These are phyloP conservation scores for Epichloe sp. DNA, from an alignment of 2,329 filamentous ascomycete species.

Conservation along the genomic window DNA sequence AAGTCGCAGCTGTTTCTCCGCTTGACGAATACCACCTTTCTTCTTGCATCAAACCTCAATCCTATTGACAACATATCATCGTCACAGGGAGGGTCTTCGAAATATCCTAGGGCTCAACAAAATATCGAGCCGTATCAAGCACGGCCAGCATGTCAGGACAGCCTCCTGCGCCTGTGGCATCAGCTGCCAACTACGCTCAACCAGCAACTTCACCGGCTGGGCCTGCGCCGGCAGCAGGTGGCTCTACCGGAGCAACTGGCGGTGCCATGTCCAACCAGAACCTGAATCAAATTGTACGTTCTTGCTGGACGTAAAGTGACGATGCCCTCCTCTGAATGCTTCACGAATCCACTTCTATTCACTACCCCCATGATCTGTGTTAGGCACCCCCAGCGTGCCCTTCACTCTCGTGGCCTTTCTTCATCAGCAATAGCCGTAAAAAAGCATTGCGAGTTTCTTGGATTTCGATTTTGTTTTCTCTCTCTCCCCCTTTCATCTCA, in stretches of 20 bases:
- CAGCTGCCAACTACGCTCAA: conserved; percentile 19
- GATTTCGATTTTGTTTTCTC: neutral
- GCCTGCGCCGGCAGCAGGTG: conserved; percentile 17
- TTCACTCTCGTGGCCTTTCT: neutral
- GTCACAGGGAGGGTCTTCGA: neutral
- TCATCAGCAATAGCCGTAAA: neutral
- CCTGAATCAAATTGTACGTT: conserved; percentile 83
- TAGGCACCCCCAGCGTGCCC: neutral
- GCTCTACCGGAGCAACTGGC: conserved; percentile 15
- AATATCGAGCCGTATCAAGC: neutral
- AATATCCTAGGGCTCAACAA: neutral
- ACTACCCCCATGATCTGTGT: neutral
- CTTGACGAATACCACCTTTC: neutral
- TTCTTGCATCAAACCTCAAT: neutral
- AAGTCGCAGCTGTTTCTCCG: neutral
- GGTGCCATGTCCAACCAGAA: conserved; percentile 66
- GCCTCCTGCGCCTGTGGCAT: conserved; percentile 15
- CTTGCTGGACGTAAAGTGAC: neutral
- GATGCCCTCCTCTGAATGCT: conserved; percentile 9
- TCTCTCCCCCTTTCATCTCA: neutral
- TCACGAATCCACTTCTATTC: neutral
- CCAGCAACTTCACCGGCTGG: conserved; percentile 21
- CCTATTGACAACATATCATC: neutral
- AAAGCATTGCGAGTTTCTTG: no score
- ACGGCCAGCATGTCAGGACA: conserved; percentile 22